phyloP scores from a whole-genome alignment of 1,284 basidiomycete genomes.

The Anthracocystis setariae region DNA sequence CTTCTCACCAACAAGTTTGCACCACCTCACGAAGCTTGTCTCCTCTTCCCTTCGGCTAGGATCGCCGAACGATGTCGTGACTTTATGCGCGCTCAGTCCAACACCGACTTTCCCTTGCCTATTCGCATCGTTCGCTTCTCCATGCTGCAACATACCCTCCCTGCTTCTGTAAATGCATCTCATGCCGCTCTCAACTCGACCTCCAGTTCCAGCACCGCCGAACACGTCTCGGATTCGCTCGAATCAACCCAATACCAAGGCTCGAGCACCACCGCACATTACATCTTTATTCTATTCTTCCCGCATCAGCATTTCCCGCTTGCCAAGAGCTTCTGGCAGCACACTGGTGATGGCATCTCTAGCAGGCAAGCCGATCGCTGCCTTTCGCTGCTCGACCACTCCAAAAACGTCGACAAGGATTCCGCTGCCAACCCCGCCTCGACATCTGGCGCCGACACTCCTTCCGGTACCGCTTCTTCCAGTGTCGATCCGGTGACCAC shows the following conservation, averaged over 20 bases:
- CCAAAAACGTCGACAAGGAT: conserved; percentile 30
- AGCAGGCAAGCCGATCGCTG: conserved; percentile 87
- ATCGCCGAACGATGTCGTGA: conserved; percentile 59
- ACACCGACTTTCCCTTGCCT: conserved; percentile 13
- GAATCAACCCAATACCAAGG: conserved; percentile 26
- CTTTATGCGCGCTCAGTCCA: conserved; percentile 56
- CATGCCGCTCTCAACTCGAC: neutral
- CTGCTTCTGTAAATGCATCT: neutral
- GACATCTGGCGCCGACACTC: neutral
- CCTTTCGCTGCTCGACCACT: conserved; percentile 69
- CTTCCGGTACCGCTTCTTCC: neutral
- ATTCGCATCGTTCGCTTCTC: conserved; percentile 59
- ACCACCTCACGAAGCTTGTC: conserved; percentile 45
- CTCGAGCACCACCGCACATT: conserved; percentile 37
- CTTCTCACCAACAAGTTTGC: conserved; percentile 53
- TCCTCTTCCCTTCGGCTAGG: conserved; percentile 58
- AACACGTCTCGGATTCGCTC: conserved; percentile 29
- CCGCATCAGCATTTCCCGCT: conserved; percentile 74
- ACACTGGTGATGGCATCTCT: conserved; percentile 88
- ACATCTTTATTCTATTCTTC: conserved; percentile 79
- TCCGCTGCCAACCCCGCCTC: neutral
- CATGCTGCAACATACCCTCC: conserved; percentile 37
- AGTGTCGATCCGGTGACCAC: neutral
- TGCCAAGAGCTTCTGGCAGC: conserved; percentile 96
- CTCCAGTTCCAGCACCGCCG: conserved; percentile 39